These are phyloP conservation scores for Sporothrix sp. DNA, from an alignment of 2,329 filamentous ascomycete species.

Conservation along the genomic window DNA sequence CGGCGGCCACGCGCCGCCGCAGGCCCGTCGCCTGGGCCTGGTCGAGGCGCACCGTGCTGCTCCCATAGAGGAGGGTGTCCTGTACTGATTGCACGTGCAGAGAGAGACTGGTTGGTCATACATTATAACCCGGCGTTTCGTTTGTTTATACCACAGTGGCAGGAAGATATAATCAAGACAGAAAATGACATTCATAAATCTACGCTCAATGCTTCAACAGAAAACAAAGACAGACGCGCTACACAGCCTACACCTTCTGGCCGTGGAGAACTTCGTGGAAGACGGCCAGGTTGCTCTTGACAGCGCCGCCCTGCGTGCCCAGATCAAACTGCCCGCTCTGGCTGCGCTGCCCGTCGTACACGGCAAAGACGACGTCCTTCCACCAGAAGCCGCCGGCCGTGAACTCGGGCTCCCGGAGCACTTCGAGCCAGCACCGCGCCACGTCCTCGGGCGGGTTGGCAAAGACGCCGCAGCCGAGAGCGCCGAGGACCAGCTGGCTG, in stretches of 20 bases:
- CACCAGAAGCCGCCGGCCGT: conserved; percentile 48
- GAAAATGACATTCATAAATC: not conserved
- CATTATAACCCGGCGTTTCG: too few species aligned
- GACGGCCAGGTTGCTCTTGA: conserved; percentile 40
- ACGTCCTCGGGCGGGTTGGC: conserved; percentile 52
- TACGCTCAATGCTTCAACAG: not conserved
- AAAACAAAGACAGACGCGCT: not conserved
- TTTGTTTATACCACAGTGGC: too few species aligned
- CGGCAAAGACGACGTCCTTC: conserved; percentile 54
- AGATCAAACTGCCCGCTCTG: not conserved
- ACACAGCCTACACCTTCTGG: conserved; percentile 22
- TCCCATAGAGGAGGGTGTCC: not conserved
- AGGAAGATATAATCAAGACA: too few species aligned
- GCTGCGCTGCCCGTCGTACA: conserved; percentile 35
- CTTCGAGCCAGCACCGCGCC: conserved; percentile 50
- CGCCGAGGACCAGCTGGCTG: conserved; percentile 53
- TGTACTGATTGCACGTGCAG: too few species aligned
- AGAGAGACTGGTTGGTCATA: too few species aligned
- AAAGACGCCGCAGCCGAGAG: conserved; percentile 61
- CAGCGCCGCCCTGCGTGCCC: not conserved
- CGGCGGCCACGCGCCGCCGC: not conserved
- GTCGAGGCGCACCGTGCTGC: not conserved
- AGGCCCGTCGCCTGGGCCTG: not conserved
- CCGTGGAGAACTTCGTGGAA: conserved; percentile 38
- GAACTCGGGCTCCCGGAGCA: conserved; percentile 53